These are phyloP conservation scores for Apophysomyces ossiformis DNA, from an alignment of 371 early-diverging fungal genomes.

Conservation along the genomic window DNA sequence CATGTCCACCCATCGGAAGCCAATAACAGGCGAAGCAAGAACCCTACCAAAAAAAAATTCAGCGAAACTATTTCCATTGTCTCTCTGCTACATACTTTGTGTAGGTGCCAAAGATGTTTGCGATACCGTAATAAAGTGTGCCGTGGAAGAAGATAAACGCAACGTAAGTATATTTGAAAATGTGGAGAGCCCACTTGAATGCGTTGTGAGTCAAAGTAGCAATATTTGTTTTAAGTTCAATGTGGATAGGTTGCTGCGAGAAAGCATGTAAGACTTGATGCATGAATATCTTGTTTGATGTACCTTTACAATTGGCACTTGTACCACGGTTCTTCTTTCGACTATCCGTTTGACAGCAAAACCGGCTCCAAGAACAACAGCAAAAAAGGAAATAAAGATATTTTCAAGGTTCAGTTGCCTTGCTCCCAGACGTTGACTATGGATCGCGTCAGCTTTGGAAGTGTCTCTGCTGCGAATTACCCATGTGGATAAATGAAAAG, in stretches of 20 bases:
- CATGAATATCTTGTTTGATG: neutral
- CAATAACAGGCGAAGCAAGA: conserved; percentile 44
- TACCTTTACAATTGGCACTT: conserved; percentile 51
- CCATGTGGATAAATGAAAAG: conserved; percentile 24
- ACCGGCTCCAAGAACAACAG: conserved; percentile 31
- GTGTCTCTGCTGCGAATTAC: conserved; percentile 8
- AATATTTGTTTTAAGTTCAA: conserved; percentile 35
- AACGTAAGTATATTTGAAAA: conserved; percentile 29
- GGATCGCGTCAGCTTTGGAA: neutral
- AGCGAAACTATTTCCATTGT: conserved; percentile 11
- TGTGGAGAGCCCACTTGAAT: conserved; percentile 17
- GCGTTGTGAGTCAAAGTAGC: conserved; percentile 24
- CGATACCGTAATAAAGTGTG: conserved; percentile 33
- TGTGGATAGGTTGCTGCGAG: conserved; percentile 32
- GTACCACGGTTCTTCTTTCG: conserved; percentile 31
- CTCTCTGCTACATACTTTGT: conserved; percentile 23
- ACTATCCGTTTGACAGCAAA: conserved; percentile 38
- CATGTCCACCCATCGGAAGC: conserved; percentile 49
- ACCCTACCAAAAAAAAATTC: conserved; percentile 26
- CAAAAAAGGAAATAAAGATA: conserved; percentile 45
- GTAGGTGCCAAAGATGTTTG: conserved; percentile 32
- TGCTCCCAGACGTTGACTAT: conserved; percentile 38
- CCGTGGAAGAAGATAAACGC: conserved; percentile 32
- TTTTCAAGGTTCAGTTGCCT: conserved; percentile 48
- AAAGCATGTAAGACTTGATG: neutral